A percentile compares a stretch with the other conserved stretches of the same genome.
Conservation (phyloP, 441 rosid genomes). For the Eugenia klotzschiana region DNA sequence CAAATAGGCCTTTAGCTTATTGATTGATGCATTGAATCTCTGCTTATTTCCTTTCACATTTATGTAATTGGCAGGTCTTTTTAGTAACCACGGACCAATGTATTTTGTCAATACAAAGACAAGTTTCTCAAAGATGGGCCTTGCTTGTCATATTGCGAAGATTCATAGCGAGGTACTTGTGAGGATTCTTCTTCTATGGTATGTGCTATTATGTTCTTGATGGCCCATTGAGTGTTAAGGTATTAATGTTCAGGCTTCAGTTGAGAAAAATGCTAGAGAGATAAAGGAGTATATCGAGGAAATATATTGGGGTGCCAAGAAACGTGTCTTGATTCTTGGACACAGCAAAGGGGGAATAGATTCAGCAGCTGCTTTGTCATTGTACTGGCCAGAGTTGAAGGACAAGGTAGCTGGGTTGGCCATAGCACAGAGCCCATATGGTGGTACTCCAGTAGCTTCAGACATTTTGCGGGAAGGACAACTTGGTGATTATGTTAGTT, state of each 20-base stretch:
- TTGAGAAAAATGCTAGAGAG: constrained; percentile 90
- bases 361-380: constrained; percentile 83
- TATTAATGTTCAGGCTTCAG: constrained; percentile 57
- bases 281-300: constrained; percentile 89
- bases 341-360: constrained; percentile 99
- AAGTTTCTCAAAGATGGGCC: constrained; percentile 77
- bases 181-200: neutral
- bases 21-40: neutral
- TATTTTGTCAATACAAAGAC: constrained; percentile 78
- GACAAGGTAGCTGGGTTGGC: constrained; percentile 89
- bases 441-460: constrained; percentile 86
- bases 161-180: constrained; percentile 85
- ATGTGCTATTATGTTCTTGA: neutral
- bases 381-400: constrained; percentile 84
- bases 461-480: constrained; percentile 91
- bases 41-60: neutral
- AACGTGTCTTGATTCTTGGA: constrained; percentile 80
- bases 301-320: constrained; percentile 81
- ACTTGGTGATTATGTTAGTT: constrained; percentile 79
- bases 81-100: constrained; percentile 93
- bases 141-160: constrained; percentile 89
- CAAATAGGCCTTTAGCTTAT: neutral
- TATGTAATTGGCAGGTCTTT: constrained; percentile 56
- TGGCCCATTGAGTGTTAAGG: constrained; percentile 9
- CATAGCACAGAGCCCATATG: constrained; percentile 86